Percentiles rank a stretch among this genome's conserved stretches.
Conservation (phyloP, 805 yeast species). For the Metschnikowia vanudenii region DNA sequence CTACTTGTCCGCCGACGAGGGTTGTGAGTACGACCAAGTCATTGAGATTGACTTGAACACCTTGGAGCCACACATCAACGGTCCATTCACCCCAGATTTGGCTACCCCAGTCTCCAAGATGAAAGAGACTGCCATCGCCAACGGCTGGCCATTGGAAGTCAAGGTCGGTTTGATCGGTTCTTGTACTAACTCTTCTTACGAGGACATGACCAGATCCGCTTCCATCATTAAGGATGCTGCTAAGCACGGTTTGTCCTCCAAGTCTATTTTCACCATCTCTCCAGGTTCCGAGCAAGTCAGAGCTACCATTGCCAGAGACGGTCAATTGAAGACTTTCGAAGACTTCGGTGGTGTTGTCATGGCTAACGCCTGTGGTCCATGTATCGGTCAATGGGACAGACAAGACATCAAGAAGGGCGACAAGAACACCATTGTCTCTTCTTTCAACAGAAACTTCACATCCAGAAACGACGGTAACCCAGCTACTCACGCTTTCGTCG, state of each 20-base stretch:
- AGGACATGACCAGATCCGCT: constrained; percentile 96
- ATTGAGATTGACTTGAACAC: constrained; percentile 84
- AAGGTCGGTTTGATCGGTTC: constrained; percentile 96
- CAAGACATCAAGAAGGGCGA: constrained; percentile 62
- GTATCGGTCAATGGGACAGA: constrained; percentile 99
- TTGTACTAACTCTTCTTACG: constrained; percentile 97
- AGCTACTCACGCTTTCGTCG: constrained; percentile 93
- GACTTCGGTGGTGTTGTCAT: constrained; percentile 86
- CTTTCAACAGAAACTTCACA: constrained; percentile 96
- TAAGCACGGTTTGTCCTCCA: constrained; percentile 81
- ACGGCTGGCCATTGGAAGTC: constrained; percentile 84
- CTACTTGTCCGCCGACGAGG: constrained; percentile 79
- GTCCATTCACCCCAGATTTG: constrained; percentile 98
- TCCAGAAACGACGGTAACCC: constrained; percentile 99
- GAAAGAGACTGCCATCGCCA: constrained; percentile 63
- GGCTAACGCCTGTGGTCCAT: constrained; percentile 99
- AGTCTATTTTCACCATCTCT: constrained; percentile 88
- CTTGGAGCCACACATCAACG: constrained; percentile 93
- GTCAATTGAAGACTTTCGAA: constrained; percentile 77
- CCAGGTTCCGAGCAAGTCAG: constrained; percentile 99
- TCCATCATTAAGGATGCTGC: constrained; percentile 87
- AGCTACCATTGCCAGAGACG: constrained; percentile 96
- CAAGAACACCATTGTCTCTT: constrained; percentile 89
- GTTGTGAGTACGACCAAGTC: constrained; percentile 87
- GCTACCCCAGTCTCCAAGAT: constrained; percentile 88